Conservation (phyloP, 345 rosid genomes). For the Dipteronia dyeriana region DNA sequence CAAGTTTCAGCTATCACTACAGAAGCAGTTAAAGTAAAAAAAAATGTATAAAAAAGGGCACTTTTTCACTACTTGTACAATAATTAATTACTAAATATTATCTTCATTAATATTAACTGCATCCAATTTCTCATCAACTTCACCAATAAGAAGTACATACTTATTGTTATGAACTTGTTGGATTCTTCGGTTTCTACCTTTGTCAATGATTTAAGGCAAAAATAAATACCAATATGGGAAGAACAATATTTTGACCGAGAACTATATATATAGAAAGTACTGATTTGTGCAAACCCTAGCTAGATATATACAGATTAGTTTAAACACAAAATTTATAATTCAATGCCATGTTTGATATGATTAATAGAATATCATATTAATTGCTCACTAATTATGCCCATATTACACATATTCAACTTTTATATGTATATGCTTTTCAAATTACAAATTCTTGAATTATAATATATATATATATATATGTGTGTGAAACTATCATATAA, state of each 20-base stretch:
- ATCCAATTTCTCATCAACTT: background rate
- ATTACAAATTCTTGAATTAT: background rate
- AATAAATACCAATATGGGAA: too few relatives aligned
- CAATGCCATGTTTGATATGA: background rate
- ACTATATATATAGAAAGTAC: too few relatives aligned
- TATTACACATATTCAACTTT: too few relatives aligned
- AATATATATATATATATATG: too few relatives aligned
- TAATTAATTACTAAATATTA: background rate
- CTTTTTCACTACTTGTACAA: background rate
- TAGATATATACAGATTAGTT: too few relatives aligned
- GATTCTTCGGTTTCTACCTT: background rate
- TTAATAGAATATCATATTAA: background rate
- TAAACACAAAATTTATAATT: too few relatives aligned
- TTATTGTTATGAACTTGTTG: background rate
- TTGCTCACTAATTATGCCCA: background rate
- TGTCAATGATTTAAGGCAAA: too few relatives aligned
- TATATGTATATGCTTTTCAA: background rate
- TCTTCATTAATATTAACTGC: background rate
- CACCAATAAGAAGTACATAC: background rate
- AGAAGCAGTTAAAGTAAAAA: too few relatives aligned
- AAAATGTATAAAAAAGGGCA: background rate
- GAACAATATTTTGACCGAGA: too few relatives aligned
- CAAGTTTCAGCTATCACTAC: background rate
- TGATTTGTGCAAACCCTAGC: background rate
- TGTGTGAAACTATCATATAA: background rate